These are phyloP conservation scores for Leishmania guyanensis DNA, from an alignment of 208 protist species.

Conservation along the genomic window DNA sequence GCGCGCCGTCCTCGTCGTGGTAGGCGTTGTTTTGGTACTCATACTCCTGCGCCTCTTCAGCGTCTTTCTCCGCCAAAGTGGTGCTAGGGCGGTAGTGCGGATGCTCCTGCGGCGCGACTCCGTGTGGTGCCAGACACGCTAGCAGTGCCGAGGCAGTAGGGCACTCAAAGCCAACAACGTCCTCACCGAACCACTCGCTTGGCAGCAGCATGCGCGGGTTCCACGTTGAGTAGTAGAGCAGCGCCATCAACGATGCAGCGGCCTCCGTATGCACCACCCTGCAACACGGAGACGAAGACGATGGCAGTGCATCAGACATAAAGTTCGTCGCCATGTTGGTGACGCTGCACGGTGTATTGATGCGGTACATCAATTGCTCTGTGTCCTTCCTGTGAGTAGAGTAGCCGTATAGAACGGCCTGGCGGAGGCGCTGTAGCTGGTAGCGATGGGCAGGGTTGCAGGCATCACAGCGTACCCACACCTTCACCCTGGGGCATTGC, in stretches of 20 bases:
- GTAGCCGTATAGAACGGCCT: constrained; percentile 59
- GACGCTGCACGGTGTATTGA: constrained; percentile 20
- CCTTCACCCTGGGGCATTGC: constrained; percentile 25
- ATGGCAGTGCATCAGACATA: background rate
- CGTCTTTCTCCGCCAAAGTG: constrained; percentile 1
- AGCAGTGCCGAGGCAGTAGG: constrained; percentile 38
- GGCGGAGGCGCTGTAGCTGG: constrained; percentile 55
- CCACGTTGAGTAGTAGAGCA: constrained; percentile 57
- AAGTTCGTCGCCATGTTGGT: background rate
- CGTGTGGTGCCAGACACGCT: constrained; percentile 23
- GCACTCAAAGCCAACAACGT: constrained; percentile 70
- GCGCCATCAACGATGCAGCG: constrained; percentile 38
- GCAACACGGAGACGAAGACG: background rate
- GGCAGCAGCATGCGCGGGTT: constrained; percentile 39
- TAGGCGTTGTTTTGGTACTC: constrained; percentile 4
- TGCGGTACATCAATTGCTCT: constrained; percentile 7
- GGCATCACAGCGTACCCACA: constrained; percentile 83
- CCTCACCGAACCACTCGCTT: constrained; percentile 83
- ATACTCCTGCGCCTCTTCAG: background rate
- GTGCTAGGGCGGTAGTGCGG: constrained; percentile 11
- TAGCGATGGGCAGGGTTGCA: constrained; percentile 46
- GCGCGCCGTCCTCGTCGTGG: background rate
- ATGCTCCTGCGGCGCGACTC: constrained; percentile 16
- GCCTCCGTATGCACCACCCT: constrained; percentile 26
- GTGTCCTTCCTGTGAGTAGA: constrained; percentile 7